phyloP scores from a whole-genome alignment of 1,284 basidiomycete species.

The Ceratobasidium sp. region DNA sequence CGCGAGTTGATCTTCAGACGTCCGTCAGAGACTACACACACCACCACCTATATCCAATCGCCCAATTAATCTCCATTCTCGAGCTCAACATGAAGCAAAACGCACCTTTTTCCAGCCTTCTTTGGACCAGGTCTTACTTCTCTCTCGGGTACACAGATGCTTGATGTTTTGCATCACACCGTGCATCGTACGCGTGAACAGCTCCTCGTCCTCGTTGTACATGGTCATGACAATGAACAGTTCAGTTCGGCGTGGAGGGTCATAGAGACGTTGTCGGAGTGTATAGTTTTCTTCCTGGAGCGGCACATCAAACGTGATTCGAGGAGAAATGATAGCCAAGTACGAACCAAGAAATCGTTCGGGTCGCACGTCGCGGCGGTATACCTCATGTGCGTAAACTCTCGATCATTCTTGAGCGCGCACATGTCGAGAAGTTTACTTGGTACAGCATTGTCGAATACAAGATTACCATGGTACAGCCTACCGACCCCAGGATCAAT shows the following conservation, averaged over 20 bases:
- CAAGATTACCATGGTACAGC: slow-evolving; percentile 90
- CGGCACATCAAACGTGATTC: background rate
- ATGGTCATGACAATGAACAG: slow-evolving; percentile 84
- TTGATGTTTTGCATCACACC: slow-evolving; percentile 90
- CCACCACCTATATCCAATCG: slow-evolving; percentile 50
- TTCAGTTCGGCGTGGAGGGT: slow-evolving; percentile 81
- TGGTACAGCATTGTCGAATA: slow-evolving; percentile 86
- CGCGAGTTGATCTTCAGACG: slow-evolving; percentile 85
- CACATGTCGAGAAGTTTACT: slow-evolving; percentile 85
- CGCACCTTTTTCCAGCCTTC: slow-evolving; percentile 97
- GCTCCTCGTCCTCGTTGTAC: slow-evolving; percentile 79
- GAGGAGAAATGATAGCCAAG: slow-evolving; percentile 5
- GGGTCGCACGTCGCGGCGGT: slow-evolving; percentile 93
- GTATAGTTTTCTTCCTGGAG: slow-evolving; percentile 71
- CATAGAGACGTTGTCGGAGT: slow-evolving; percentile 79
- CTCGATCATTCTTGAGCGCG: slow-evolving; percentile 74
- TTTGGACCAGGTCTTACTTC: slow-evolving; percentile 93
- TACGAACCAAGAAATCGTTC: slow-evolving; percentile 74
- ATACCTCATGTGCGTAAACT: slow-evolving; percentile 95
- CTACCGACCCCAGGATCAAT: slow-evolving; percentile 53
- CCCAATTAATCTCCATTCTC: background rate
- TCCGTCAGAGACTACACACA: slow-evolving; percentile 74
- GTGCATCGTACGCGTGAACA: slow-evolving; percentile 88
- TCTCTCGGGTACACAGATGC: slow-evolving; percentile 79
- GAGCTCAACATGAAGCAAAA: slow-evolving; percentile 44